phyloP scores from a whole-genome alignment of 495 filamentous ascomycete genomes.

The Chaetomium fimeti region DNA sequence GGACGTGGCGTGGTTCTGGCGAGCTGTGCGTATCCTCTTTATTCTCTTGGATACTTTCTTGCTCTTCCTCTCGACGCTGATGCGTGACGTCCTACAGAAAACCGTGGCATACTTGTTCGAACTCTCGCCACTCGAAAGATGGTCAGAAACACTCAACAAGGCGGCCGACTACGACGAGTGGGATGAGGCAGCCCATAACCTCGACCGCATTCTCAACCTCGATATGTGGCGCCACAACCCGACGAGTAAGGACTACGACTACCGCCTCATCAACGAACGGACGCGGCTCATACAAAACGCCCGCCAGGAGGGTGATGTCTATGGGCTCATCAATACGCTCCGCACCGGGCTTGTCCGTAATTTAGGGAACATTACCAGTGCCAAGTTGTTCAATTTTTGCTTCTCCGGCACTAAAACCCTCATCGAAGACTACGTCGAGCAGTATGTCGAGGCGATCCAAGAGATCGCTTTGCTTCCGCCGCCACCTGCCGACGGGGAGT shows the following conservation, averaged over 20 bases:
- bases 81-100: slow-evolving; percentile 16
- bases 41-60: too few relatives aligned
- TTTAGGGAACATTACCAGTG: slow-evolving; percentile 81
- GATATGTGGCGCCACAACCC: slow-evolving; percentile 86
- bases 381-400: slow-evolving; percentile 79
- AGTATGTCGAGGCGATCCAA: slow-evolving; percentile 74
- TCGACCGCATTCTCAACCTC: slow-evolving; percentile 74
- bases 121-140: slow-evolving; percentile 52
- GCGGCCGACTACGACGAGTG: slow-evolving; percentile 77
- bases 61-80: too few relatives aligned
- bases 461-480: slow-evolving; percentile 74
- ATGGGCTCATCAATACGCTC: slow-evolving; percentile 72
- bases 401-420: slow-evolving; percentile 87
- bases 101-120: slow-evolving; percentile 49
- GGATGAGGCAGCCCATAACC: slow-evolving; percentile 73
- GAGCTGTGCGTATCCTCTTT: not conserved
- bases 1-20: slow-evolving; percentile 2
- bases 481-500: slow-evolving; percentile 27
- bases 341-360: slow-evolving; percentile 87
- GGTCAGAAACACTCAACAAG: slow-evolving; percentile 58
- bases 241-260: slow-evolving; percentile 82
- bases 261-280: slow-evolving; percentile 77
- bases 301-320: slow-evolving; percentile 72
- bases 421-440: slow-evolving; percentile 87
- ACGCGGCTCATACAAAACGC: slow-evolving; percentile 68